phyloP scores from a whole-genome alignment of 129 eudicot species.

The Erigeron canadensis region DNA sequence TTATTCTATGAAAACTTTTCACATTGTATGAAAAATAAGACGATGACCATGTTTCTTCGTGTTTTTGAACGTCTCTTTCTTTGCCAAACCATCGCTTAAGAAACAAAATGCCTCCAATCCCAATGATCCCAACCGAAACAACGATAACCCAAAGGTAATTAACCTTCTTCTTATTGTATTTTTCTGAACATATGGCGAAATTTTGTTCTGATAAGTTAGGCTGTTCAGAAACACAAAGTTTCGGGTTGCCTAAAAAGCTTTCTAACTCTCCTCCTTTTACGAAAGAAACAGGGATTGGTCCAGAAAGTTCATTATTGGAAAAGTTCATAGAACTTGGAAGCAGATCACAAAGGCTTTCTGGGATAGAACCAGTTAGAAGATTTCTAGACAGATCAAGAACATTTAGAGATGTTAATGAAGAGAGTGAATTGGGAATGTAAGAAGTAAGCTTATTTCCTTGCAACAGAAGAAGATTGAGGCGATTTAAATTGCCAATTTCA shows the following conservation, averaged over 20 bases:
- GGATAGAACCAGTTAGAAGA: slow-evolving; percentile 61
- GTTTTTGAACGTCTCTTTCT: slow-evolving; percentile 39
- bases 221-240: slow-evolving; percentile 55
- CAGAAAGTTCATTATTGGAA: slow-evolving; percentile 71
- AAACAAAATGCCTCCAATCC: slow-evolving; percentile 50
- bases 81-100: slow-evolving; percentile 55
- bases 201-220: slow-evolving; percentile 35
- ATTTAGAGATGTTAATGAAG: slow-evolving; percentile 55
- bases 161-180: slow-evolving; percentile 44
- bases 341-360: slow-evolving; percentile 65
- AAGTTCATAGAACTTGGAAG: slow-evolving; percentile 87
- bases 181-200: slow-evolving; percentile 48
- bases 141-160: slow-evolving; percentile 61
- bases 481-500: slow-evolving; percentile 57
- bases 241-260: slow-evolving; percentile 70
- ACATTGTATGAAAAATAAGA: slow-evolving; percentile 71
- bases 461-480: slow-evolving; percentile 55
- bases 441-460: slow-evolving; percentile 63
- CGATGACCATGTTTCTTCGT: slow-evolving; percentile 59
- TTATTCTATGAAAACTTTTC: slow-evolving; percentile 77
- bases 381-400: slow-evolving; percentile 77
- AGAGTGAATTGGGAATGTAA: slow-evolving; percentile 65
- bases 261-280: slow-evolving; percentile 63
- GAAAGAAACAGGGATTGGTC: slow-evolving; percentile 72
- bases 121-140: slow-evolving; percentile 50